phyloP scores from a whole-genome alignment of 2,329 filamentous ascomycete species.

The Fusarium sp. region DNA sequence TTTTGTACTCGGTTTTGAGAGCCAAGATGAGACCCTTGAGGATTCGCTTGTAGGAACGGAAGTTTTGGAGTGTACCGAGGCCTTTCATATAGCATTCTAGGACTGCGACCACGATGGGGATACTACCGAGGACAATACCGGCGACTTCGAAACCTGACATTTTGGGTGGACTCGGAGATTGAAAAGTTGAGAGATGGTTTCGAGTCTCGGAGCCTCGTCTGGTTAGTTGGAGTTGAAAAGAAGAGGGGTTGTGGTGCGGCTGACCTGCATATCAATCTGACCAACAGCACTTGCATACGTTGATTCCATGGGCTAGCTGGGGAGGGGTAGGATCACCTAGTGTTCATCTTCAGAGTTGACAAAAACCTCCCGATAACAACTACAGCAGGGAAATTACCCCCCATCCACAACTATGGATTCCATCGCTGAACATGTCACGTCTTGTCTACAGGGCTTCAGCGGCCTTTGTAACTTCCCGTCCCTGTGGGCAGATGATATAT shows the following conservation, averaged over 20 bases:
- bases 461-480: not conserved
- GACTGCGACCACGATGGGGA: not conserved
- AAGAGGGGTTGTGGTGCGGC: slow-evolving; percentile 8
- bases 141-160: slow-evolving; percentile 6
- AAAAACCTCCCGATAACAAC: not conserved
- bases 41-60: not conserved
- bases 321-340: too few species aligned
- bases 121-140: slow-evolving; percentile 1
- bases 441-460: not conserved
- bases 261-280: slow-evolving; percentile 1
- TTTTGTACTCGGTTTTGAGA: slow-evolving; percentile 11
- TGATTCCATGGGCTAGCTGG: too few species aligned
- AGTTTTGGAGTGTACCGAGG: not conserved
- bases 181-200: rapidly evolving
- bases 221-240: not conserved
- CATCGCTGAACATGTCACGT: not conserved
- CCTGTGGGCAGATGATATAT: rapidly evolving
- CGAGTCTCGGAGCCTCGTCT: too few species aligned
- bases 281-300: not conserved
- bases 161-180: too few species aligned
- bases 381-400: rapidly evolving
- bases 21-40: slow-evolving; percentile 1
- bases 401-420: not conserved
- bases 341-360: too few species aligned
- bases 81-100: slow-evolving; percentile 2